Evolutionary conservation across 139 green algal genomes (phyloP).

Genomic region (Raphidocelis subcapitata): DNA sequence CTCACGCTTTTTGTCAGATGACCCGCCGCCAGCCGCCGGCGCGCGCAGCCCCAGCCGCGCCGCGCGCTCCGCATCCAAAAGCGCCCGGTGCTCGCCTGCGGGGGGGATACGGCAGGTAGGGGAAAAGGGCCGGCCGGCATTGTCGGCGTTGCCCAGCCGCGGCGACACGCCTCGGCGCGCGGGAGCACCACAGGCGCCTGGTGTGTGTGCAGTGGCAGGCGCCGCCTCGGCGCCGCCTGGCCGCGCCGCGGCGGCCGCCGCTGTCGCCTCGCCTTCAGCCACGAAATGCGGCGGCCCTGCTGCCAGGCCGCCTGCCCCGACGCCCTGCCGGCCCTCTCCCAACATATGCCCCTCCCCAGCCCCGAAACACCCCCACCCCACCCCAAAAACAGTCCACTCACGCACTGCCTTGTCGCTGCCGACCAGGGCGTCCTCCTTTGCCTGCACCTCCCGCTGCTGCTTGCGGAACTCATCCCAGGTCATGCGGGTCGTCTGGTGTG

Average conservation of each 20-base stretch:
- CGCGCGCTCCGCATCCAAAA: too few relatives aligned
- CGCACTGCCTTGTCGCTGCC: too few relatives aligned
- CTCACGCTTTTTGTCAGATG: too few relatives aligned
- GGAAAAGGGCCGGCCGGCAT: too few relatives aligned
- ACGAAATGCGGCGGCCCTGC: not conserved
- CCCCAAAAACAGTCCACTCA: too few relatives aligned
- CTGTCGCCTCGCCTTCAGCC: not conserved
- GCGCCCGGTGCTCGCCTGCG: too few relatives aligned
- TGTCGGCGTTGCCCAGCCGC: too few relatives aligned
- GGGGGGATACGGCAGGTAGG: too few relatives aligned
- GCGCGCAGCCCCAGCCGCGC: too few relatives aligned
- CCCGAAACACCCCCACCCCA: not conserved
- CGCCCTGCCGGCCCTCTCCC: not conserved
- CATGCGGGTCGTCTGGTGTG: conserved; percentile 6
- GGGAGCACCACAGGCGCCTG: not conserved
- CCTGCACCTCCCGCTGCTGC: conserved; percentile 7
- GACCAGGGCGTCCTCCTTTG: not conserved
- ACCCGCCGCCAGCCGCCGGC: too few relatives aligned
- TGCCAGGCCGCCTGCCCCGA: not conserved
- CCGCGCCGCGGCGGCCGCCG: not conserved
- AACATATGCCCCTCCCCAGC: not conserved
- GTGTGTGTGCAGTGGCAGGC: not conserved
- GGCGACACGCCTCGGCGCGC: too few relatives aligned
- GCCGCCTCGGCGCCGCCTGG: not conserved
- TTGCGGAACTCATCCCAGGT: not conserved